Evolutionary conservation across 352 stramenopile species (phyloP).

Genomic region (Pythium vanterpoolii): DNA sequence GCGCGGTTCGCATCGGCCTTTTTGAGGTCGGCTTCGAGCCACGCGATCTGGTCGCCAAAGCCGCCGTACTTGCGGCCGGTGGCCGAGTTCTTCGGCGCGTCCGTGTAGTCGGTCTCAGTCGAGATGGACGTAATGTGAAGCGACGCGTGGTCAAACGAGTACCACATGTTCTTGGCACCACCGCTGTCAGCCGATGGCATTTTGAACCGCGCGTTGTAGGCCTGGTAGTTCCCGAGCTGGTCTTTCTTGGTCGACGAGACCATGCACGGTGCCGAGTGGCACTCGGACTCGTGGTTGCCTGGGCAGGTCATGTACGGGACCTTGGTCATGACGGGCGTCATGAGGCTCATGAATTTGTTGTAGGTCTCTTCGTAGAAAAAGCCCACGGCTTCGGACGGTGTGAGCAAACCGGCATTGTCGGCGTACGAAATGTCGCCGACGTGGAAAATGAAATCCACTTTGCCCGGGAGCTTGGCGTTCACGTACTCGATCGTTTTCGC

Average conservation of each 20-base stretch:
- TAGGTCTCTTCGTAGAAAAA: conserved; percentile 89
- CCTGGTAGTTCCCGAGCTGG: conserved; percentile 73
- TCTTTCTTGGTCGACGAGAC: conserved; percentile 44
- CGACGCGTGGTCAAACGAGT: conserved; percentile 83
- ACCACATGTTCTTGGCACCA: conserved; percentile 80
- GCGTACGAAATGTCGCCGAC: conserved; percentile 68
- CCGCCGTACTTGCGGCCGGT: conserved; percentile 23
- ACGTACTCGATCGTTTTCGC: conserved; percentile 34
- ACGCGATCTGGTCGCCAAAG: conserved; percentile 40
- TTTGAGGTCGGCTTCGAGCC: conserved; percentile 51
- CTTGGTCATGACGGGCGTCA: conserved; percentile 44
- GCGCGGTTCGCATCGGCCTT: conserved; percentile 39
- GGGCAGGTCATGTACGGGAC: conserved; percentile 83
- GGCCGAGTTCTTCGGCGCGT: conserved; percentile 23
- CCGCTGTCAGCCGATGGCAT: conserved; percentile 78
- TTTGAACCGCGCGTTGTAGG: conserved; percentile 83
- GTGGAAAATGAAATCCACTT: conserved; percentile 66
- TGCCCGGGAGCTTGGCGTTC: conserved; percentile 25
- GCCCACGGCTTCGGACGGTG: conserved; percentile 21
- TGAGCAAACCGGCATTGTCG: conserved; percentile 25
- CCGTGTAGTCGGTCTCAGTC: conserved; percentile 64
- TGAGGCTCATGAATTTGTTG: conserved; percentile 80
- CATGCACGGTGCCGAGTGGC: conserved; percentile 62
- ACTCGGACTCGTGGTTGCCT: conserved; percentile 89
- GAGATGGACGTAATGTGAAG: conserved; percentile 88